Evolutionary conservation across 495 filamentous ascomycete species (phyloP).

Genomic region (Penicillium verhagenii): DNA sequence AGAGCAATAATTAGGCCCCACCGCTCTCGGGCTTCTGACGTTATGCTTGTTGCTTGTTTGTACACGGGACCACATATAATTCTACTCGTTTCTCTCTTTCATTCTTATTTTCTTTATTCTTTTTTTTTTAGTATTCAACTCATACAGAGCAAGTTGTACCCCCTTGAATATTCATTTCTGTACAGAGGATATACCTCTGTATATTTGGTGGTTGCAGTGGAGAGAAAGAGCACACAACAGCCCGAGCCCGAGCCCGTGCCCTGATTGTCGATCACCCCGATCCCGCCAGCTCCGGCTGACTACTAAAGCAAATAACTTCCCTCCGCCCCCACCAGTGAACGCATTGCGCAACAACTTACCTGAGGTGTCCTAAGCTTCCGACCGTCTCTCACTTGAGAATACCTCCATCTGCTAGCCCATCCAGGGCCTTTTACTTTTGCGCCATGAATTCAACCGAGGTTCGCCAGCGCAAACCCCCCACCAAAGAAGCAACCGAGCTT

Average conservation of each 20-base stretch:
- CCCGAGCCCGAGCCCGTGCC: not conserved
- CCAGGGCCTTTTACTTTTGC: not conserved
- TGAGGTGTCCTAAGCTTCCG: not conserved
- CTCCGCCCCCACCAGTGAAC: not conserved
- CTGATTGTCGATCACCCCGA: conserved; percentile 1
- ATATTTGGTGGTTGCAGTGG: not conserved
- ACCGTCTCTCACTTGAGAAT: not conserved
- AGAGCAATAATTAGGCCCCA: conserved; percentile 9
- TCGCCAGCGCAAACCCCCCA: conserved; percentile 39
- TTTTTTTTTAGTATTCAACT: not conserved
- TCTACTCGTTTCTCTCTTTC: not conserved
- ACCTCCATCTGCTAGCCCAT: not conserved
- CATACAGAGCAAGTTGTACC: not conserved
- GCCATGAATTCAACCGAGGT: conserved; percentile 43
- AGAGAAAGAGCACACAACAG: not conserved
- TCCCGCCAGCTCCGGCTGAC: conserved; percentile 9
- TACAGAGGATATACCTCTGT: no score
- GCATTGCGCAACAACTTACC: not conserved
- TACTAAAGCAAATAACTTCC: not conserved
- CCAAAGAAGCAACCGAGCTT: conserved; percentile 15
- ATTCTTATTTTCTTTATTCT: not conserved
- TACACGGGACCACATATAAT: not conserved
- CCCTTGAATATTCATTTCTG: not conserved
- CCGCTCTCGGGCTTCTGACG: conserved; percentile 6
- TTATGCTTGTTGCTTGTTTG: not conserved